Evolutionary conservation across 495 filamentous ascomycete genomes (phyloP), one percentile per base, ranked within the genome.

Genomic region (Neurospora sublineolata): DNA sequence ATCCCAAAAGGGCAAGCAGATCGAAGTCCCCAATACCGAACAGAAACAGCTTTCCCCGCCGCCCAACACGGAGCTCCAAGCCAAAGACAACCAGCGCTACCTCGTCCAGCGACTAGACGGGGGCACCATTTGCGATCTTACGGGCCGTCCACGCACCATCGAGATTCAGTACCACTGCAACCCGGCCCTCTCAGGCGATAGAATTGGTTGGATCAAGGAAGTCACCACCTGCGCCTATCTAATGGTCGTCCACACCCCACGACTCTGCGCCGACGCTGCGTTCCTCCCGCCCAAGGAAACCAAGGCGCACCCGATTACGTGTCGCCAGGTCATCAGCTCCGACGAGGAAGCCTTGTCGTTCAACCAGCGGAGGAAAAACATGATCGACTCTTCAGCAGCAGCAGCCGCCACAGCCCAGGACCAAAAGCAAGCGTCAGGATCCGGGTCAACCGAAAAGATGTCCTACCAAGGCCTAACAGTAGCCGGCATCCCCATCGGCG

Each of bases 121-220:
- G n/a, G 95, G 95, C 30, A 97, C 94, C 4, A 87, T 88, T 37
- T 99, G 95, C 81, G 95, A 98, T 79, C 81, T 98, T 46, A 98
- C 95, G 0, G 90, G 91, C n/a, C 89, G 89, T 41, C 88, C 90
- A 70, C 87, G 95, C 46, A 90, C 88, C 72, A 91, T 97, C 72
- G 95, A 99, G 75, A 88, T 99, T 10, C 82, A 93, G 83, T 99
- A 94, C 79, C 95, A 99, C 81, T 99, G 95, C 83, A 89, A 92
- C 75, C 92, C 94, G 1, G 89, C 92, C 73, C 75, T 83, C 14
- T 88, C 86, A 7, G 83, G 86, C 23, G 94, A 97, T 79, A 89
- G 91, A 9, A 97, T 98, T 73, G 91, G 90, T 64, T 94, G 92
- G 87, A 96, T 99, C 82, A 99, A 99, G 77, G 95, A 99, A 78